Base-by-base conservation (phyloP, 2,329 filamentous ascomycete genomes). In the Acephala macrosclerotiorum region DNA sequence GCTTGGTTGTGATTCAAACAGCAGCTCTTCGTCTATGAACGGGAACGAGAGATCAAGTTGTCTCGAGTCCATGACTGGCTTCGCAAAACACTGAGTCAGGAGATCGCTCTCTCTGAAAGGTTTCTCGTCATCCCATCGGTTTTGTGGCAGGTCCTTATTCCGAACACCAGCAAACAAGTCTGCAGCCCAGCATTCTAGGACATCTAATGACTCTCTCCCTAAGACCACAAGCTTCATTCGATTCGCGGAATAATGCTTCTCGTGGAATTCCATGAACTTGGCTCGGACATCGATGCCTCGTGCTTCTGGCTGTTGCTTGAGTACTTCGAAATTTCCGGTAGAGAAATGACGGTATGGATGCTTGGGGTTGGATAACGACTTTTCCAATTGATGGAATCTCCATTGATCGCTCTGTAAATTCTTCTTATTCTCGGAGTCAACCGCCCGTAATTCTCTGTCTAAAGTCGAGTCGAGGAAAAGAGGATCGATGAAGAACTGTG, bases 351-450 rank as follows among this genome's bases (percentile, higher is more conserved):
- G 87, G 75, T 89, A 92, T 33, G 90, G 90, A 75, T 93, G 90
- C 12, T 86, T 82, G 16, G 87, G 85, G 75, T 90, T 92, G 2
- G 89, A 89, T 33, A 91, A 80, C 16, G 87, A 87, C 77, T 91
- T 92, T 76, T 89, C 88, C 57, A 93, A 79, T 75, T 93, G 90
- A 76, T 90, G 87, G 71, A 92, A 77, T 35, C 90, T 83, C 89
- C 90, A 93, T 70, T 84, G 83, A 75, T 93, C 90, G 75, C 85
- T 91, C 77, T 93, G 90, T 53, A 93, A 78, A 73, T 93, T 93
- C 82, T 93, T 92, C 83, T 93, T 93, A 78, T 93, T 92, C 77
- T 93, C 90, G 16, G 90, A 92, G 75, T 93, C 90, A 53, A 93
- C 90, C 3, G 90, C 90, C 71, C 84, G 84, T 74, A 93, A 79